These are phyloP conservation scores for Alternaria infectoria DNA, from an alignment of 2,329 filamentous ascomycete species.

Conservation along the genomic window DNA sequence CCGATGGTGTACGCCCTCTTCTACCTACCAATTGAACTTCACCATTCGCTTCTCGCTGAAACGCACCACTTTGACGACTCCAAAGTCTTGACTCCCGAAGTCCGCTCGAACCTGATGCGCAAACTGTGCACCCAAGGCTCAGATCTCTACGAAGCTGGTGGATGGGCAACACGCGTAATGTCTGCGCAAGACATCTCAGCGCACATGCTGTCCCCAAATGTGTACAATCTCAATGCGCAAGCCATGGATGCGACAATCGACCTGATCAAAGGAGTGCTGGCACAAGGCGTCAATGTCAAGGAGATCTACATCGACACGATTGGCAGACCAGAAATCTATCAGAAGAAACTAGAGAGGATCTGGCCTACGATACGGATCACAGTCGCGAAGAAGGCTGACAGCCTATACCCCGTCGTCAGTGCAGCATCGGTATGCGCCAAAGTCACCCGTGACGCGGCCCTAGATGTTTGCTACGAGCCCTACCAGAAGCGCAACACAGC, in stretches of 20 bases:
- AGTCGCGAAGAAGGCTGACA: conserved; percentile 79
- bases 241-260: conserved; percentile 90
- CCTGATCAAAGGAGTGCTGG: conserved; percentile 78
- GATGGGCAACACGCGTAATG: conserved; percentile 82
- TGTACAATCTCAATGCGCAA: conserved; percentile 94
- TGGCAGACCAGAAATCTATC: conserved; percentile 81
- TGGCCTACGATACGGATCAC: conserved; percentile 72
- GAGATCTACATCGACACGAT: conserved; percentile 97
- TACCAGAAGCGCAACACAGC: conserved; percentile 44
- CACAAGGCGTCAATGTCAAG: conserved; percentile 77
- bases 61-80: conserved; percentile 93
- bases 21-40: conserved; percentile 69
- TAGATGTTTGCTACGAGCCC: conserved; percentile 76
- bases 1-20: conserved; percentile 74
- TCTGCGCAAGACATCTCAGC: conserved; percentile 84
- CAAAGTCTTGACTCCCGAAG: conserved; percentile 83
- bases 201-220: conserved; percentile 71
- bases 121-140: conserved; percentile 71
- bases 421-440: conserved; percentile 95
- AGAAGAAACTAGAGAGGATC: conserved; percentile 79
- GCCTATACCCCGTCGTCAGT: conserved; percentile 88
- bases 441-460: conserved; percentile 87
- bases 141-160: conserved; percentile 69
- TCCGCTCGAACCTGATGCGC: conserved; percentile 75
- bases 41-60: conserved; percentile 75